Evolutionary conservation across 495 filamentous ascomycete species (phyloP).

Genomic region (Glutinoglossum americanum): DNA sequence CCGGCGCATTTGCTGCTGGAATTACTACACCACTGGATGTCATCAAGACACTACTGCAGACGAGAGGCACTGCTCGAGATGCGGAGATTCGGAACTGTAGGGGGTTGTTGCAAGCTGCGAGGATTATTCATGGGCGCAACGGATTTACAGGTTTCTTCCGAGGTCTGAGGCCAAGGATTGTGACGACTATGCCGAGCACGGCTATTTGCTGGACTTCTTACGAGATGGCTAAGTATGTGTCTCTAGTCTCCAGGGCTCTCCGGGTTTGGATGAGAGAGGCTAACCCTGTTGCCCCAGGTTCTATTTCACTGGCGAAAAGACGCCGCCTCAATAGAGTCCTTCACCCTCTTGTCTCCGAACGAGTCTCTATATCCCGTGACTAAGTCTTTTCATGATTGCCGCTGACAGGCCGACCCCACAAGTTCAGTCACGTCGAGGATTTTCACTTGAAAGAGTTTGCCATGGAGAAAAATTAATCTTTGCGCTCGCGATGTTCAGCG

Average conservation of each 20-base stretch:
- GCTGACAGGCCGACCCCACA: background rate
- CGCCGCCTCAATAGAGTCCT: background rate
- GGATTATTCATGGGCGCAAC: conserved; percentile 64
- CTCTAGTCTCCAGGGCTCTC: background rate
- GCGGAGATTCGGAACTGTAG: conserved; percentile 64
- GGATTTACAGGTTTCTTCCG: conserved; percentile 79
- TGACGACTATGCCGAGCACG: conserved; percentile 95
- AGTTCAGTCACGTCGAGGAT: background rate
- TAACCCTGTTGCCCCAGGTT: background rate
- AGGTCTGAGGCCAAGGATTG: conserved; percentile 70
- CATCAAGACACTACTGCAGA: conserved; percentile 92
- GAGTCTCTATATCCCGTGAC: background rate
- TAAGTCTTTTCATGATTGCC: background rate
- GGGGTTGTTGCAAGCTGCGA: conserved; percentile 61
- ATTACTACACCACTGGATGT: conserved; percentile 92
- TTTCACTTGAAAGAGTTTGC: background rate
- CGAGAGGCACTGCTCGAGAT: conserved; percentile 61
- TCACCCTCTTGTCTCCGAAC: background rate
- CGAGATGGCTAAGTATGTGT: conserved; percentile 42
- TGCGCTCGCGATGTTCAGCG: background rate
- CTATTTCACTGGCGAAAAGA: background rate
- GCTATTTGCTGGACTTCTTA: conserved; percentile 93
- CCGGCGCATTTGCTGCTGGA: conserved; percentile 81
- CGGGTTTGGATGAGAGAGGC: background rate
- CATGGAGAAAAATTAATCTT: background rate